Percentiles rank a stretch among this genome's conserved stretches.
phyloP scores from a whole-genome alignment of 2,329 filamentous ascomycete genomes.

The Ophiostoma himal-ulmi region DNA sequence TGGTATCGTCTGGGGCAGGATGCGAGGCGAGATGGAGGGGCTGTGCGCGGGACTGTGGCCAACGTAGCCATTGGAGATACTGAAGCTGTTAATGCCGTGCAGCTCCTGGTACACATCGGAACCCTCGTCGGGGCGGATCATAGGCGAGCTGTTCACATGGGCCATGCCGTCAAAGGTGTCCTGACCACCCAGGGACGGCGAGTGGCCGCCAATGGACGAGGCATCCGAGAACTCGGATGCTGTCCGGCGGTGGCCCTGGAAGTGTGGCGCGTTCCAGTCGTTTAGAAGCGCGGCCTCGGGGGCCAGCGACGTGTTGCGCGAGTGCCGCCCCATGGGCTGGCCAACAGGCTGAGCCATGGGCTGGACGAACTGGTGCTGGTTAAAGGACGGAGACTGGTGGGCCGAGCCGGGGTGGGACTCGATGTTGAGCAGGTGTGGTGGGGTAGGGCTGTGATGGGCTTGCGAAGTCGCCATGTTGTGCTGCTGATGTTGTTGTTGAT shows the following conservation, averaged over 20 bases:
- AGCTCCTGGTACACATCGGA: conserved; percentile 66
- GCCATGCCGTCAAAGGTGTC: conserved; percentile 80
- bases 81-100: conserved; percentile 72
- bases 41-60: conserved; percentile 77
- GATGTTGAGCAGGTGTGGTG: conserved; percentile 48
- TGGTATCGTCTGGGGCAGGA: conserved; percentile 52
- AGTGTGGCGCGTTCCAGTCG: conserved; percentile 53
- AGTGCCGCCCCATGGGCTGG: conserved; percentile 36
- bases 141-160: conserved; percentile 64
- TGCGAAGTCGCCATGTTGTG: conserved; percentile 48
- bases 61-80: conserved; percentile 59
- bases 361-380: conserved; percentile 51
- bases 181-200: conserved; percentile 70
- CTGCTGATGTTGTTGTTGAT: conserved; percentile 15
- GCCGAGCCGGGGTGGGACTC: conserved; percentile 39
- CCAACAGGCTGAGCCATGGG: conserved; percentile 28
- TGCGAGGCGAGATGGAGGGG: conserved; percentile 59
- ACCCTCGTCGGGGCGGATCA: conserved; percentile 65
- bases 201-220: conserved; percentile 70
- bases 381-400: conserved; percentile 54
- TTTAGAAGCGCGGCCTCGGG: conserved; percentile 53
- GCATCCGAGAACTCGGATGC: conserved; percentile 93
- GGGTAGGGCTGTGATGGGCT: conserved; percentile 51
- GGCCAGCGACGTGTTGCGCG: conserved; percentile 51
- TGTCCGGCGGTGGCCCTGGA: conserved; percentile 74